Evolutionary conservation across 495 filamentous ascomycete species (phyloP).

Genomic region (Bathelium albidoporum): DNA sequence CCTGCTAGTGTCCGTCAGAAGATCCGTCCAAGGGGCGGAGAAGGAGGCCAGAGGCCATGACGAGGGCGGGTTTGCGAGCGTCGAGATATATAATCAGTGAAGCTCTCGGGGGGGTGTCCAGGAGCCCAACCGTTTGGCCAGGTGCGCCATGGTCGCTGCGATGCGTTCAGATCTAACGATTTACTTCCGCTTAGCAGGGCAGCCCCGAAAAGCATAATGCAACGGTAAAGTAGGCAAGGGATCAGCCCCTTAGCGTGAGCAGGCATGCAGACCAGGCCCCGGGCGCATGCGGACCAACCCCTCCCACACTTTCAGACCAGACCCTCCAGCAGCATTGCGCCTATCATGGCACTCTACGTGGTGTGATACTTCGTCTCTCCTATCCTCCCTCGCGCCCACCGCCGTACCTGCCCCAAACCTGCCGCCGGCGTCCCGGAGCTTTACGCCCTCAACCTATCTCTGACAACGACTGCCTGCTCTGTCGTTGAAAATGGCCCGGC

Average conservation of each 20-base stretch:
- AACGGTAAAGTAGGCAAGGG: constrained; percentile 2
- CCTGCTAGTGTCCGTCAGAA: background rate
- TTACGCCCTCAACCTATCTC: too few species aligned
- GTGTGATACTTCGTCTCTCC: too few species aligned
- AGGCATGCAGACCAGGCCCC: background rate
- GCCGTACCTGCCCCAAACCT: too few species aligned
- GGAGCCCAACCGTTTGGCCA: background rate
- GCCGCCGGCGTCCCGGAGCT: too few species aligned
- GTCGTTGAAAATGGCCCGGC: too few species aligned
- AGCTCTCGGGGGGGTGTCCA: background rate
- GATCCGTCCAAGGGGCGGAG: background rate
- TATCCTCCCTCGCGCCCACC: too few species aligned
- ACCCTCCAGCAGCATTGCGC: too few species aligned
- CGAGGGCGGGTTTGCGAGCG: background rate
- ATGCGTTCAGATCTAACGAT: constrained; percentile 1
- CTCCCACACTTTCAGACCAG: too few species aligned
- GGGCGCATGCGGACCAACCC: too few species aligned
- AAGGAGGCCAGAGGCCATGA: background rate
- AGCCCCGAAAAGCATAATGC: background rate
- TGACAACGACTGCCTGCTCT: too few species aligned
- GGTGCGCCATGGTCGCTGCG: background rate
- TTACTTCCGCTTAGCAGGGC: background rate
- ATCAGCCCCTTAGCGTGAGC: background rate
- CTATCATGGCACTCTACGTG: too few species aligned
- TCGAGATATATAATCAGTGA: background rate